A percentile compares a stretch with the other conserved stretches of the same genome.
These are phyloP conservation scores for Fistulifera solaris DNA, from an alignment of 108 stramenopile species.

Conservation along the genomic window DNA sequence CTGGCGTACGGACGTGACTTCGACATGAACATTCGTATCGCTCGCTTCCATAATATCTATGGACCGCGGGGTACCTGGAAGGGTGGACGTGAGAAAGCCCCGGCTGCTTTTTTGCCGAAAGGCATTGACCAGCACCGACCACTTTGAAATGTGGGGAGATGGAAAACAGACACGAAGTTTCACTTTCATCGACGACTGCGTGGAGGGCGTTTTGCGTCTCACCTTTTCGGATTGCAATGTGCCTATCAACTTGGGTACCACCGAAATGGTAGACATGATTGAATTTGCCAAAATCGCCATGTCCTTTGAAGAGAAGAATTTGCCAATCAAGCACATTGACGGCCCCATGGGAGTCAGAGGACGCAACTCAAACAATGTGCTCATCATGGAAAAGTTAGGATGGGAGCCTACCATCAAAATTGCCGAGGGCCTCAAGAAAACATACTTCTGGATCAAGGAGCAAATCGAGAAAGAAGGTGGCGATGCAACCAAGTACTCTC, in stretches of 20 bases:
- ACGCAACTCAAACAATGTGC: constrained; percentile 94
- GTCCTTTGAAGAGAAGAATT: constrained; percentile 74
- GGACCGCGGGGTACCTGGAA: constrained; percentile 97
- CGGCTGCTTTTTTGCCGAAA: constrained; percentile 99
- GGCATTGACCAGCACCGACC: constrained; percentile 81
- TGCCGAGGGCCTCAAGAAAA: constrained; percentile 79
- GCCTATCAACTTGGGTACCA: constrained; percentile 93
- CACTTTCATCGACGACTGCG: constrained; percentile 98
- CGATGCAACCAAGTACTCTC: constrained; percentile 51
- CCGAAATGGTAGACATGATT: constrained; percentile 96
- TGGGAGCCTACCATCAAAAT: constrained; percentile 93
- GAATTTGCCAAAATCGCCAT: constrained; percentile 92
- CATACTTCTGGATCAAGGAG: constrained; percentile 95
- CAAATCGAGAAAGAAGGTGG: constrained; percentile 81
- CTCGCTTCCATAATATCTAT: constrained; percentile 98
- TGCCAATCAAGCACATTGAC: constrained; percentile 97
- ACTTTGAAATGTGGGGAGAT: constrained; percentile 97
- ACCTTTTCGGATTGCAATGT: constrained; percentile 90
- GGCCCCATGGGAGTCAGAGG: constrained; percentile 98
- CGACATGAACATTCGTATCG: constrained; percentile 85
- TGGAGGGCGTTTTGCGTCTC: constrained; percentile 92
- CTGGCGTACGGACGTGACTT: constrained; percentile 96
- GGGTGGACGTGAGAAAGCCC: constrained; percentile 99
- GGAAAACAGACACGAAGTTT: constrained; percentile 98
- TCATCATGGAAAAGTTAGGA: constrained; percentile 89